Percentiles rank a stretch among this genome's conserved stretches.
These are phyloP conservation scores for Aspergillus thermomutatus DNA, from an alignment of 2,329 filamentous ascomycete species.

Conservation along the genomic window DNA sequence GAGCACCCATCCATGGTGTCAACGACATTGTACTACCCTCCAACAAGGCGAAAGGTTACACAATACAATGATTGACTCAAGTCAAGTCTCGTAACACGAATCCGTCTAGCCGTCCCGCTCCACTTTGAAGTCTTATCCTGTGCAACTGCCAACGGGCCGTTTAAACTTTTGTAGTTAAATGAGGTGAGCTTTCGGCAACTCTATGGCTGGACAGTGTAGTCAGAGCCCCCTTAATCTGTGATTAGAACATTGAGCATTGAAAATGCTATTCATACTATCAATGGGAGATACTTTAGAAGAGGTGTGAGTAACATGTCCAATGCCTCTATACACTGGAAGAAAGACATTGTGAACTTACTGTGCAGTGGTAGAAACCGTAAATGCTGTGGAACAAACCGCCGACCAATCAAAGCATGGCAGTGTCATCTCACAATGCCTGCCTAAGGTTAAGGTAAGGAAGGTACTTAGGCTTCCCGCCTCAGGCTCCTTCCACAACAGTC, in stretches of 20 bases:
- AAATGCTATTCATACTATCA: no score
- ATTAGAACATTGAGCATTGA: no score
- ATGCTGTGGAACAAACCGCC: background rate
- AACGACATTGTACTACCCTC: no score
- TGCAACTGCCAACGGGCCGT: background rate
- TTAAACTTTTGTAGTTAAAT: background rate
- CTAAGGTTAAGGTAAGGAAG: background rate
- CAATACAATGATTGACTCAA: background rate
- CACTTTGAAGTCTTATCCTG: background rate
- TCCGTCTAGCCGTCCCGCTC: background rate
- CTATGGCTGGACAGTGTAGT: no score
- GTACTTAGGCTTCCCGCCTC: background rate
- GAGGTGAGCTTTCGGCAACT: no score
- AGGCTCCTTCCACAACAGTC: background rate
- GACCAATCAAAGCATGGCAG: background rate
- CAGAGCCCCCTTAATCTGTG: no score
- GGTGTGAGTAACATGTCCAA: no score
- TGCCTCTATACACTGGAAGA: no score
- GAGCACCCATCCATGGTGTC: no score
- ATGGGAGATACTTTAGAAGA: no score
- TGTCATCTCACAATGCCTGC: background rate
- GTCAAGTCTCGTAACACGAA: background rate
- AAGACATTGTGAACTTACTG: no score
- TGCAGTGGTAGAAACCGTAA: no score
- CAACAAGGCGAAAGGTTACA: background rate